phyloP scores from a whole-genome alignment of 192 early-diverging fungal genomes.

The Endogone sp. region DNA sequence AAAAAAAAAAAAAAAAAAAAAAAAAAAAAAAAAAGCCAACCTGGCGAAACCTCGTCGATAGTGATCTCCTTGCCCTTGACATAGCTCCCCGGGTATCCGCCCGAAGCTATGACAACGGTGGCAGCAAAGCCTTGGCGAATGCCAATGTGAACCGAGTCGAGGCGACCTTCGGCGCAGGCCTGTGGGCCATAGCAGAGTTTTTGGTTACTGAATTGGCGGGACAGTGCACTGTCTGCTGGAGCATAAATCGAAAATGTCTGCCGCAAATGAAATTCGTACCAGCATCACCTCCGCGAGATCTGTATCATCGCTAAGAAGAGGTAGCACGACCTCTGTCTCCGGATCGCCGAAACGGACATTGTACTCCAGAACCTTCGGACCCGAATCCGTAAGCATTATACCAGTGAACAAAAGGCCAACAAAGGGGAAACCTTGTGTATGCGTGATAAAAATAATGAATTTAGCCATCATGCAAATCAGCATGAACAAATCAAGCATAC shows the following conservation, averaged over 20 bases:
- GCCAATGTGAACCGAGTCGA: conserved; percentile 79
- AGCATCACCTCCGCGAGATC: conserved; percentile 87
- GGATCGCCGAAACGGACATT: conserved; percentile 99
- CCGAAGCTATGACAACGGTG: conserved; percentile 90
- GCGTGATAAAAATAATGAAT: neutral
- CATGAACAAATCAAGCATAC: conserved; percentile 7
- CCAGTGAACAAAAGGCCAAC: conserved; percentile 97
- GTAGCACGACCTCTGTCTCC: conserved; percentile 94
- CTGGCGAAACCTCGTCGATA: conserved; percentile 39
- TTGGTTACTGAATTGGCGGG: neutral
- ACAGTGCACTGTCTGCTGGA: neutral
- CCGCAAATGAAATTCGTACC: conserved; percentile 15
- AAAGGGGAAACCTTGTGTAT: conserved; percentile 73
- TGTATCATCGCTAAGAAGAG: conserved; percentile 76
- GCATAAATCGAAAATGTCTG: conserved; percentile 4
- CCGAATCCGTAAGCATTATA: conserved; percentile 87
- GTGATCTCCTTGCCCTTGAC: conserved; percentile 77
- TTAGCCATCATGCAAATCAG: neutral
- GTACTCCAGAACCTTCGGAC: conserved; percentile 96
- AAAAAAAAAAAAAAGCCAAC: conserved; percentile 19
- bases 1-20: neutral
- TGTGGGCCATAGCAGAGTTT: neutral
- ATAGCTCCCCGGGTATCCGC: conserved; percentile 90
- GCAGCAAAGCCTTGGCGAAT: conserved; percentile 78
- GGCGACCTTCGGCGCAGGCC: conserved; percentile 82